phyloP scores from a whole-genome alignment of 192 early-diverging fungal species.

The Backusella tuberculispora region DNA sequence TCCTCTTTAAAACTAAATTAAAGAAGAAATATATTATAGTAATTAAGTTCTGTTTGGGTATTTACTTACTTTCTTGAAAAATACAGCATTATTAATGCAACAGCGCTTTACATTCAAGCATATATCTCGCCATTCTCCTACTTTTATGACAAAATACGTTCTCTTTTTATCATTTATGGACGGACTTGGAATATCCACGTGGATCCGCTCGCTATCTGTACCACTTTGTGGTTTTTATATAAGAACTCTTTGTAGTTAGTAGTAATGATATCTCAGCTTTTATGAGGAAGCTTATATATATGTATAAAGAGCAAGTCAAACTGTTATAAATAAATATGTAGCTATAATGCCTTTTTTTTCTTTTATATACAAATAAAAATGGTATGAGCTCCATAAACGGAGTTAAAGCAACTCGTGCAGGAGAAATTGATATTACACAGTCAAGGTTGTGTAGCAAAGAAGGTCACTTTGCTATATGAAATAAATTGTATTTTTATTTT shows the following conservation, averaged over 20 bases:
- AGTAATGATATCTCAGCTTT: neutral
- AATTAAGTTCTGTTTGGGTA: too few species aligned
- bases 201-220: neutral
- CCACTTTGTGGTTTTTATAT: neutral
- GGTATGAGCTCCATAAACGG: neutral
- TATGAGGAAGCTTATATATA: neutral
- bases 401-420: conserved; percentile 13
- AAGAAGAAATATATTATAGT: too few species aligned
- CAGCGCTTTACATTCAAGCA: too few species aligned
- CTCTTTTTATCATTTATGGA: neutral
- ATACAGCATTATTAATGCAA: too few species aligned
- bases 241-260: neutral
- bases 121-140: too few species aligned
- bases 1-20: too few species aligned
- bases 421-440: neutral
- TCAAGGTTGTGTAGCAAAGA: neutral
- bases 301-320: neutral
- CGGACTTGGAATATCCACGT: neutral
- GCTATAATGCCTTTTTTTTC: neutral
- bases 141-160: too few species aligned
- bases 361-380: neutral
- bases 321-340: neutral
- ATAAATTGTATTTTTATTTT: neutral
- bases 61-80: too few species aligned
- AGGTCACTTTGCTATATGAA: neutral